These are phyloP conservation scores for Rhododendron ferrugineum DNA, from an alignment of 148 eudicot genomes.

Conservation along the genomic window DNA sequence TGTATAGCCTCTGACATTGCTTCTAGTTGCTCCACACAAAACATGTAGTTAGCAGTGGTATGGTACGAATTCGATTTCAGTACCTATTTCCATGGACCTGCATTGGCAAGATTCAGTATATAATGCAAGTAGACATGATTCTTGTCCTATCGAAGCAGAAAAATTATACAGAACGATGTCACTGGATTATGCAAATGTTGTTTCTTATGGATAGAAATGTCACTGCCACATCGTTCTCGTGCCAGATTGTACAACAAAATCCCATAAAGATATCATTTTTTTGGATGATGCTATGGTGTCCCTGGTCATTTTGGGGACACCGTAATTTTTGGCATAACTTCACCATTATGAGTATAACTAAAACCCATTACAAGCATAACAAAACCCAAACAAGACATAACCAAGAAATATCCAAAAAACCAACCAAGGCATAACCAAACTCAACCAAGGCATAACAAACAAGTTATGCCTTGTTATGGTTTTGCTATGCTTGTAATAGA, in stretches of 20 bases:
- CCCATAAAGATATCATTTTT: not conserved
- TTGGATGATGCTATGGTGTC: no score
- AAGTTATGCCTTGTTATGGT: no score
- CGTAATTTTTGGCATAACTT: no score
- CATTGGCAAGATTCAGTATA: conserved; percentile 4
- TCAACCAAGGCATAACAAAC: no score
- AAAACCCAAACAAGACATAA: no score
- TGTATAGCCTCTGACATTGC: not conserved
- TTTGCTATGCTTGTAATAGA: no score
- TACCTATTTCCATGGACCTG: conserved; percentile 33
- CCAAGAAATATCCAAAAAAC: no score
- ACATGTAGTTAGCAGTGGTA: not conserved
- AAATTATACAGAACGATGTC: not conserved
- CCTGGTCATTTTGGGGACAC: no score
- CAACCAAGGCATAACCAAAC: no score
- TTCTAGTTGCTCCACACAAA: not conserved
- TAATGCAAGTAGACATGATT: not conserved
- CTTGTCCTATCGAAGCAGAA: not conserved
- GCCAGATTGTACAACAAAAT: not conserved
- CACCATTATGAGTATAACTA: no score
- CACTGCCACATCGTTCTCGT: not conserved
- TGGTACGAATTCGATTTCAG: not conserved
- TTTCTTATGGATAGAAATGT: not conserved
- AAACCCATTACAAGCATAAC: no score
- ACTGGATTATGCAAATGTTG: not conserved